Percentiles rank a stretch among this genome's conserved stretches.
Evolutionary conservation across 495 filamentous ascomycete species (phyloP).

Genomic region (Terfezia claveryi): DNA sequence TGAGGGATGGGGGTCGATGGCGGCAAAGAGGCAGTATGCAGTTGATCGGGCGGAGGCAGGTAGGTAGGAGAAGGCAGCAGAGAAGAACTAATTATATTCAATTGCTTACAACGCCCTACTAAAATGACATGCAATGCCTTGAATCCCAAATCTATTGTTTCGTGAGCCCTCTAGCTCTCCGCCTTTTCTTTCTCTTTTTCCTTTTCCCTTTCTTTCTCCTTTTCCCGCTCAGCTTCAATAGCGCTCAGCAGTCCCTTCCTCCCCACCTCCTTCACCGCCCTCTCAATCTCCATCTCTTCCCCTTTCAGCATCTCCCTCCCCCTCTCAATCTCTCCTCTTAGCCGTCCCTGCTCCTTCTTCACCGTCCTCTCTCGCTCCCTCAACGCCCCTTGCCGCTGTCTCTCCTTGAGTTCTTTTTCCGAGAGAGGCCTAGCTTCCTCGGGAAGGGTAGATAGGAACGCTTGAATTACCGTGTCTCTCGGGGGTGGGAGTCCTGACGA

Average conservation of each 20-base stretch:
- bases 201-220: background rate
- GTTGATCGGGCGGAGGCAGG: too few relatives aligned
- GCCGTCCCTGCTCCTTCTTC: slow-evolving; percentile 48
- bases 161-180: too few relatives aligned
- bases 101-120: too few relatives aligned
- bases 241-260: slow-evolving; percentile 51
- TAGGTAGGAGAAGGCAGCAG: too few relatives aligned
- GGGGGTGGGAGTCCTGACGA: slow-evolving; percentile 33
- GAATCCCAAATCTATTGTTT: too few relatives aligned
- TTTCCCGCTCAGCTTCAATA: slow-evolving; percentile 23
- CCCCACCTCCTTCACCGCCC: slow-evolving; percentile 45
- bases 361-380: slow-evolving; percentile 51
- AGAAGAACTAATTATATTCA: too few relatives aligned
- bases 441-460: slow-evolving; percentile 50
- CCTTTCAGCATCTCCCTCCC: slow-evolving; percentile 47
- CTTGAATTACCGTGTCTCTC: slow-evolving; percentile 52
- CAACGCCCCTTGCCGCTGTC: slow-evolving; percentile 39
- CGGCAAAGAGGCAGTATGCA: too few relatives aligned
- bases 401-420: slow-evolving; percentile 39
- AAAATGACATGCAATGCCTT: too few relatives aligned
- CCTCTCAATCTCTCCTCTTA: slow-evolving; percentile 39
- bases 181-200: too few relatives aligned
- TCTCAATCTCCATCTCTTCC: slow-evolving; percentile 56
- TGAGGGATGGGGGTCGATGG: too few relatives aligned
- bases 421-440: slow-evolving; percentile 26